phyloP scores from a whole-genome alignment of 306 rosid genomes.

The Potentilla sterilis region DNA sequence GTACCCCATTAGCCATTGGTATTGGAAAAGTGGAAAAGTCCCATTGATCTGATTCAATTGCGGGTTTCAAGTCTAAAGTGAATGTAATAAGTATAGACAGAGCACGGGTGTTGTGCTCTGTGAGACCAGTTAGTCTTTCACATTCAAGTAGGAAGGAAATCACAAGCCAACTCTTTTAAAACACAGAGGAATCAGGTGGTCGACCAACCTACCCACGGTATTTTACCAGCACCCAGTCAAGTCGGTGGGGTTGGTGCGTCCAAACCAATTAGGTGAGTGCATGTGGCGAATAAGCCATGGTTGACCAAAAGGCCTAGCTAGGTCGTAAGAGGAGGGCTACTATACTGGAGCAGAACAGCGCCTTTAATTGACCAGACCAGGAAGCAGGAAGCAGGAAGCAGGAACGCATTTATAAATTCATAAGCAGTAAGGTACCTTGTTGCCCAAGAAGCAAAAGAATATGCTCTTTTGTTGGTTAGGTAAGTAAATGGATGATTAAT shows the following conservation, averaged over 20 bases:
- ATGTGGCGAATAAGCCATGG: neutral
- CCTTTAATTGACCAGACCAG: neutral
- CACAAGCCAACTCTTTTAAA: no score
- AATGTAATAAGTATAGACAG: neutral
- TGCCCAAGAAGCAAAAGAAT: neutral
- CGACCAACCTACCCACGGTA: no score
- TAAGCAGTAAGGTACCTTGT: neutral
- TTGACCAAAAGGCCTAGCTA: neutral
- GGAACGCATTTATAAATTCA: no score
- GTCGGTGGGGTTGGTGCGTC: no score
- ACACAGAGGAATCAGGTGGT: no score
- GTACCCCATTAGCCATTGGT: no score
- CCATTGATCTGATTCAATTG: neutral
- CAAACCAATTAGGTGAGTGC: no score
- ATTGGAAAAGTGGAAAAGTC: no score
- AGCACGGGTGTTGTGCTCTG: neutral
- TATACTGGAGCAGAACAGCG: neutral
- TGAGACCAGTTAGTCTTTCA: neutral
- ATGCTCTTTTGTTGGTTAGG: no score
- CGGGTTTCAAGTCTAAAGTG: neutral
- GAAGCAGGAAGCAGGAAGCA: neutral
- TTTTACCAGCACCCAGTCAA: no score
- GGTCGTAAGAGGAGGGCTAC: neutral
- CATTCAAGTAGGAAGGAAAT: no score
- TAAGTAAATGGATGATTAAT: no score